phyloP scores from a whole-genome alignment of 164 flowering plant species.

The Stephania yunnanensis region DNA sequence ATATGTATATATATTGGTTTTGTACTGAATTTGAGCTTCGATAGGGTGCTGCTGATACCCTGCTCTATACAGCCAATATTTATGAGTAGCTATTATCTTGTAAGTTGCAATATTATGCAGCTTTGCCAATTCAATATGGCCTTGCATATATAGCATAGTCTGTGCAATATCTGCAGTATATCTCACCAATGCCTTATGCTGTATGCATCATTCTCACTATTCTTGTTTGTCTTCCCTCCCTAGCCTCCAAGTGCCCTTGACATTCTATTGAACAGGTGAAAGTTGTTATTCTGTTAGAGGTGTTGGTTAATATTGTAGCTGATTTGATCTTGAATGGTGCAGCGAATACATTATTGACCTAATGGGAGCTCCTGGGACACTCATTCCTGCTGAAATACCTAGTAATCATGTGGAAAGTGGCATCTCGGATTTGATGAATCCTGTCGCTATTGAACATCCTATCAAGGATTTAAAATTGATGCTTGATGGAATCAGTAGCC shows the following conservation, averaged over 20 bases:
- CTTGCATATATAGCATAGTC: background rate
- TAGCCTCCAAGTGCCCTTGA: background rate
- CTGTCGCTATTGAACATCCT: conserved; percentile 23
- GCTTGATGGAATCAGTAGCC: conserved; percentile 24
- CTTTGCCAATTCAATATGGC: background rate
- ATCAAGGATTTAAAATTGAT: conserved; percentile 21
- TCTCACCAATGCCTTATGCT: background rate
- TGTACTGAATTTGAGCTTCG: background rate
- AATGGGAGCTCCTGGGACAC: conserved; percentile 96
- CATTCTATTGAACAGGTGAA: background rate
- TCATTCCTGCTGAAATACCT: conserved; percentile 89
- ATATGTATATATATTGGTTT: too few relatives aligned
- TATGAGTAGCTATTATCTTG: background rate
- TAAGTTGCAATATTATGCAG: background rate
- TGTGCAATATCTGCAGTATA: background rate
- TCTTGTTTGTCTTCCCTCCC: background rate
- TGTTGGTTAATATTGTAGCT: background rate
- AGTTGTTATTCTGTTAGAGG: background rate
- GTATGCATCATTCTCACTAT: background rate
- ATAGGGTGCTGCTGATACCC: background rate
- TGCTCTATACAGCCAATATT: background rate
- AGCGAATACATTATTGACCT: conserved; percentile 95
- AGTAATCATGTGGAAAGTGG: conserved; percentile 42
- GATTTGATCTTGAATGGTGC: conserved; percentile 30
- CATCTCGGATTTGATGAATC: conserved; percentile 35